Base-by-base conservation (phyloP, 2,329 filamentous ascomycete species). In the Aspergillus sp. region DNA sequence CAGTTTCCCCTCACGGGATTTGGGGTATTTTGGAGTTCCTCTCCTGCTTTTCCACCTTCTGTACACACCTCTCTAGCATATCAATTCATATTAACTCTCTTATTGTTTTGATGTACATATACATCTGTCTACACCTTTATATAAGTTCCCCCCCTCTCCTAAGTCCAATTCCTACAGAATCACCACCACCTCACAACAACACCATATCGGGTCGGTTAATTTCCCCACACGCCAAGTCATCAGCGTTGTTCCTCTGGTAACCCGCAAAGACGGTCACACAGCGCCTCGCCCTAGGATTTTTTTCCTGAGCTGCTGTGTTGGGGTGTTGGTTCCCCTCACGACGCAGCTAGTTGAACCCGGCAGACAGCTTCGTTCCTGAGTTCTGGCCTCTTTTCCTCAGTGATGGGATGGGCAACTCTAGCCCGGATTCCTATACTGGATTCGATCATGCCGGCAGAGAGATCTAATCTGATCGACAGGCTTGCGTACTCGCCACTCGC, bases 221-320 rank as follows among this genome's bases (percentile, higher is more conserved):
- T 66, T 65, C 61, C 67, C 62, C 60, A 65, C 56, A 65, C 45
- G 54, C 58, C 57, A 64, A 62, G 55, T 56, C 36, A 32, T 52
- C 31, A 24, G 59, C 24, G 32, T 16, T 16, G 36, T 42, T 42
- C 16, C 36, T 42, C 36, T 42, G 36, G 36, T 42, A 42, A 42
- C 36, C 36, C 36, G 42, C 42, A 46, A 46, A 12, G 42, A 29
- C 26, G 42, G 18, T 46, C 18, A 46, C 42, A n/a, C 16, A 29
- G 26, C 26, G 26, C 6, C 6, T 26, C 26, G 24, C 24, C 26
- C 7, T 29, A 9, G 26, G 26, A 29, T 29, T 29, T 9, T 29
- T 9, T 2, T 9, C 26, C 7, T 29, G 26, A 7, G 2, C 6
- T 9, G 6, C 6, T 29, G 26, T 29, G 26, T 9, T 29, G 7